Percentiles rank a stretch among this genome's conserved stretches.
phyloP scores from a whole-genome alignment of 78 protist genomes.

The Pigoraptor vietnamica region DNA sequence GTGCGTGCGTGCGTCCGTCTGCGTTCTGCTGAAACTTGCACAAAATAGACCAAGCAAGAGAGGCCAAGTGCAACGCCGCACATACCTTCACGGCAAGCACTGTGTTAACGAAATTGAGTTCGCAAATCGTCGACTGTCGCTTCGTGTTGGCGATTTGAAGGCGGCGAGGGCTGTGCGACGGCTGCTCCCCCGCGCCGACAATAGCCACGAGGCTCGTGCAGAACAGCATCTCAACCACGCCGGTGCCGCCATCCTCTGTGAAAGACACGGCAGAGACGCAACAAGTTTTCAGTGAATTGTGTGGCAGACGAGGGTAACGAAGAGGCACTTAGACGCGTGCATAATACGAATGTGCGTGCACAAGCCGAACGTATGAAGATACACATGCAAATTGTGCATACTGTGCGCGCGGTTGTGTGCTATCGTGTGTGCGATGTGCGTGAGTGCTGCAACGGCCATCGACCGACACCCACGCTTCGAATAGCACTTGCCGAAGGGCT shows the following conservation, averaged over 20 bases:
- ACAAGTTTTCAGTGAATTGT: too few species aligned
- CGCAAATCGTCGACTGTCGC: conserved; percentile 6
- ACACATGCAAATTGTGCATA: too few species aligned
- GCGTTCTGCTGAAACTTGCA: too few species aligned
- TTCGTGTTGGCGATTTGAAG: conserved; percentile 63
- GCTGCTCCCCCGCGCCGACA: conserved; percentile 86
- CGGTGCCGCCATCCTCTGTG: conserved; percentile 79
- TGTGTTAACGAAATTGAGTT: not conserved
- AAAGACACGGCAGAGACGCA: too few species aligned
- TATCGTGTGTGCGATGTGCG: too few species aligned
- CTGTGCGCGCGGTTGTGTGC: too few species aligned
- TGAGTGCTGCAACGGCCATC: too few species aligned
- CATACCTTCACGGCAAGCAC: conserved; percentile 17
- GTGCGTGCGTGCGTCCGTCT: too few species aligned
- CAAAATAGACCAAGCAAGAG: too few species aligned
- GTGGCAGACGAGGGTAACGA: not conserved
- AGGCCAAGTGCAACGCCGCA: not conserved
- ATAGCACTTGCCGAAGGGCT: conserved; percentile 79
- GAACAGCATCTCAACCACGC: conserved; percentile 90
- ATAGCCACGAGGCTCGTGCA: conserved; percentile 85
- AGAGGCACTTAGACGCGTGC: not conserved
- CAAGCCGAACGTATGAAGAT: too few species aligned
- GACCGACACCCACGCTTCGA: not conserved
- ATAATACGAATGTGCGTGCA: conserved; percentile 1
- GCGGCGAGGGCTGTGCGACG: conserved; percentile 52